Conservation (phyloP, 2,329 filamentous ascomycete genomes). For the Dactylellina haptotyla region DNA sequence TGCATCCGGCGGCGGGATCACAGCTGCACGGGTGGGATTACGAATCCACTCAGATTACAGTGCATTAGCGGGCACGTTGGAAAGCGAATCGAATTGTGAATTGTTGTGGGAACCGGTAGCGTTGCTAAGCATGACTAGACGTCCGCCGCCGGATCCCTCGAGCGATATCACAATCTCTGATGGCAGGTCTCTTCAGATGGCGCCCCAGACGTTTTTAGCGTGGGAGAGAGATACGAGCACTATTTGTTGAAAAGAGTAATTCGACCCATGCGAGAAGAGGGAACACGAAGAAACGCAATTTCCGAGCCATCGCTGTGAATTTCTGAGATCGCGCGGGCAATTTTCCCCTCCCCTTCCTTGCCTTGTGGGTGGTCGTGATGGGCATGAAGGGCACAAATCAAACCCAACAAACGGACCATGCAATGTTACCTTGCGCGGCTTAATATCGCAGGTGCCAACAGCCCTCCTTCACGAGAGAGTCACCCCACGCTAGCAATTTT, state of each 20-base stretch:
- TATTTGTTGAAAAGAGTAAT: conserved; percentile 23
- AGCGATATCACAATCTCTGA: not conserved
- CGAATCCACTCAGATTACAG: conserved; percentile 3
- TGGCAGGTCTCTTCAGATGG: too few species aligned
- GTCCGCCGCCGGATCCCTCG: conserved; percentile 13
- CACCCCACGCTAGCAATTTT: conserved; percentile 33
- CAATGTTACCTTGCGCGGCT: conserved; percentile 51
- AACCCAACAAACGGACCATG: conserved; percentile 28
- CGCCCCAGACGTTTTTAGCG: not conserved
- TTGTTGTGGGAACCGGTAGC: not conserved
- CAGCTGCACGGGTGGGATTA: not conserved
- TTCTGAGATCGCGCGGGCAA: conserved; percentile 6
- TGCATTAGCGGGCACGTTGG: conserved; percentile 14
- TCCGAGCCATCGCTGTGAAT: conserved; percentile 20
- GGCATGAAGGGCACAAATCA: conserved; percentile 25
- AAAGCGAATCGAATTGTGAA: not conserved
- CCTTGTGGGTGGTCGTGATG: not conserved
- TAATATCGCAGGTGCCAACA: conserved; percentile 51
- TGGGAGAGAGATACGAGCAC: not conserved
- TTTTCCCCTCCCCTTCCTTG: conserved; percentile 5
- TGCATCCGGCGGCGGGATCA: conserved; percentile 12
- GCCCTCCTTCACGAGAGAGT: conserved; percentile 22
- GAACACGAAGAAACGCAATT: conserved; percentile 34
- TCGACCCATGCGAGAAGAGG: conserved; percentile 28
- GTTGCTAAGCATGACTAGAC: conserved; percentile 5